A percentile compares a stretch with the other conserved stretches of the same genome.
Conservation (phyloP, 2,329 filamentous ascomycete species). For the Cordyceps tenuipes region DNA sequence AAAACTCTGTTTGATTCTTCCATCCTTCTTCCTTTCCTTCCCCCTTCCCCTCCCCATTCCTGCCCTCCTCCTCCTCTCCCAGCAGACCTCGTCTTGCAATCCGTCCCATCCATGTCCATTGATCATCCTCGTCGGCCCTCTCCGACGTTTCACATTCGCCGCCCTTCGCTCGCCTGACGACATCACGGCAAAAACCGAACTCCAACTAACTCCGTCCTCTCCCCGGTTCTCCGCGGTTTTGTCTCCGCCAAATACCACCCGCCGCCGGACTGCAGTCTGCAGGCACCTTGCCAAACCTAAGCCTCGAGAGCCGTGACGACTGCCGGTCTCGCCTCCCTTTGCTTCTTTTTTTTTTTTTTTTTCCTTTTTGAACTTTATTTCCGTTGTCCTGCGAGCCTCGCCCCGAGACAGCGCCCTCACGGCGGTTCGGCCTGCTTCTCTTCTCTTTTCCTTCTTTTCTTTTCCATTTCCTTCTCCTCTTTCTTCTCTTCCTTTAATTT, state of each 20-base stretch:
- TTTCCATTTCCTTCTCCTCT: not conserved
- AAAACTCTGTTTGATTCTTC: not conserved
- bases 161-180: not conserved
- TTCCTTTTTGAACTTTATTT: not conserved
- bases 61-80: not conserved
- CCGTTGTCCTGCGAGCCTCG: not conserved
- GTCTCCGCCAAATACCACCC: not conserved
- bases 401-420: not conserved
- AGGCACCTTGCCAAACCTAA: not conserved
- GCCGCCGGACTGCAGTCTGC: not conserved
- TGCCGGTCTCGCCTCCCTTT: not conserved
- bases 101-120: not conserved
- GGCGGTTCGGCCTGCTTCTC: not conserved
- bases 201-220: not conserved
- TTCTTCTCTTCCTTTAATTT: not conserved
- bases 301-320: not conserved
- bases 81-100: not conserved
- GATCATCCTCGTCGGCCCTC: not conserved
- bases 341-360: not conserved
- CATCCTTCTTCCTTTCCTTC: not conserved
- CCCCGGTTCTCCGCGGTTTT: conserved; percentile 1
- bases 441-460: not conserved
- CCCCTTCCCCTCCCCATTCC: not conserved
- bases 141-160: not conserved
- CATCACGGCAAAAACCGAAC: not conserved